These are phyloP conservation scores for Athelia sp. DNA, from an alignment of 1,284 basidiomycete species.

Conservation along the genomic window DNA sequence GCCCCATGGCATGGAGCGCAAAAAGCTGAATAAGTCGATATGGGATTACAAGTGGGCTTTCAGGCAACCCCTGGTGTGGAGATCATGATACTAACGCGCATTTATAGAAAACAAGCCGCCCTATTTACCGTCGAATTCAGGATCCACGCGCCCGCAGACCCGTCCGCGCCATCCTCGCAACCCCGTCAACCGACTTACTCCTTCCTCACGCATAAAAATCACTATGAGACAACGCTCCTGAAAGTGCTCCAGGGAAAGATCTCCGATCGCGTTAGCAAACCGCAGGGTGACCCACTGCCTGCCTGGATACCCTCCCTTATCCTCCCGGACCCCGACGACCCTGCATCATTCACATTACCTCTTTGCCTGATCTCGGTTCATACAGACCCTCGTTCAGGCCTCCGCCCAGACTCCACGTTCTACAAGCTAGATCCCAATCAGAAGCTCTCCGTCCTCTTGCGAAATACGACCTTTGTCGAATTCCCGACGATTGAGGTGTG, in stretches of 20 bases:
- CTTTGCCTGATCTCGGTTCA: constrained; percentile 54
- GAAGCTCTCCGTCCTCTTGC: constrained; percentile 45
- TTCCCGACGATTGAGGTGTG: constrained; percentile 77
- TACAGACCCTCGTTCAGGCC: constrained; percentile 26
- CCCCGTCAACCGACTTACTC: constrained; percentile 30
- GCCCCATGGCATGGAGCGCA: constrained; percentile 78
- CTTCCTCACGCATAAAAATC: constrained; percentile 60
- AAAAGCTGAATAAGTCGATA: constrained; percentile 70
- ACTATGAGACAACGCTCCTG: constrained; percentile 45
- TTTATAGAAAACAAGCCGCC: constrained; percentile 49
- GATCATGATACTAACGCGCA: constrained; percentile 2
- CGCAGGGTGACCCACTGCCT: constrained; percentile 37
- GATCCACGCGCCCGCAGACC: constrained; percentile 47
- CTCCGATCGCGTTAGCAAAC: constrained; percentile 27
- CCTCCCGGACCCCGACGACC: constrained; percentile 46
- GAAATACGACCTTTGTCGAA: constrained; percentile 68
- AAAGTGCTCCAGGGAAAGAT: constrained; percentile 42
- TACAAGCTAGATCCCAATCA: constrained; percentile 50
- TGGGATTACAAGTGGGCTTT: constrained; percentile 74
- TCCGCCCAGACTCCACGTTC: constrained; percentile 8
- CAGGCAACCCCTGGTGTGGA: constrained; percentile 8
- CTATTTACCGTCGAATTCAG: constrained; percentile 70
- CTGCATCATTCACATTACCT: constrained; percentile 48
- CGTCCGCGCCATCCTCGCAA: constrained; percentile 33
- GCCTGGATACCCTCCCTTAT: constrained; percentile 53